These are phyloP conservation scores for Erysiphe pulchra DNA, from an alignment of 2,329 filamentous ascomycete species.

Conservation along the genomic window DNA sequence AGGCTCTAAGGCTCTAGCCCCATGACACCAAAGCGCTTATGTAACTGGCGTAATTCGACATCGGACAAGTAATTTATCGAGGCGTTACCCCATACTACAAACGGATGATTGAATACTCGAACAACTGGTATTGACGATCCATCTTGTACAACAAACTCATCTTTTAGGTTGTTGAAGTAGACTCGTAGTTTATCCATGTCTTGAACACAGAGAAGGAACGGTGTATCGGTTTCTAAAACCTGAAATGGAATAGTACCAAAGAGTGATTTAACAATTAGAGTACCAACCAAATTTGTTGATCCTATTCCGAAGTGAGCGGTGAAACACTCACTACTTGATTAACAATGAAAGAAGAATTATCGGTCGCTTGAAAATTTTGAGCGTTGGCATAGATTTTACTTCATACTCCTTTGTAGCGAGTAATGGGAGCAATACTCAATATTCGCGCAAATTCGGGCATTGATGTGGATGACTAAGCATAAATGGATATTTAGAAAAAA, in stretches of 20 bases:
- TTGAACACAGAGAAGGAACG: not conserved
- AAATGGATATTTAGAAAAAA: no score
- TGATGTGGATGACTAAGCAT: no score
- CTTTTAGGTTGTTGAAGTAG: not conserved
- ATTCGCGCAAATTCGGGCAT: no score
- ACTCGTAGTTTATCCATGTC: not conserved
- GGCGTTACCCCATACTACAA: not conserved
- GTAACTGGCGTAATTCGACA: not conserved
- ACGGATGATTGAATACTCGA: not conserved
- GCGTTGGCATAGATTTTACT: no score
- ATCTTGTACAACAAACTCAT: not conserved
- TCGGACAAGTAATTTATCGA: not conserved
- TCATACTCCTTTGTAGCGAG: no score
- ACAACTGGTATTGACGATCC: not conserved
- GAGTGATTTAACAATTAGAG: not conserved
- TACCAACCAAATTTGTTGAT: not conserved
- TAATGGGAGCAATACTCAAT: no score
- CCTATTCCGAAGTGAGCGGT: not conserved
- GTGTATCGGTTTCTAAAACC: not conserved
- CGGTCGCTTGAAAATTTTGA: no score
- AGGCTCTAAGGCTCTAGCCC: no score
- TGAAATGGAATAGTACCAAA: not conserved
- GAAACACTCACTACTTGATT: no score
- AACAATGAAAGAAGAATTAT: no score
- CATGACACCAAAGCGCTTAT: not conserved